phyloP scores from a whole-genome alignment of 106 monocot species.

The Iris macrosiphon region DNA sequence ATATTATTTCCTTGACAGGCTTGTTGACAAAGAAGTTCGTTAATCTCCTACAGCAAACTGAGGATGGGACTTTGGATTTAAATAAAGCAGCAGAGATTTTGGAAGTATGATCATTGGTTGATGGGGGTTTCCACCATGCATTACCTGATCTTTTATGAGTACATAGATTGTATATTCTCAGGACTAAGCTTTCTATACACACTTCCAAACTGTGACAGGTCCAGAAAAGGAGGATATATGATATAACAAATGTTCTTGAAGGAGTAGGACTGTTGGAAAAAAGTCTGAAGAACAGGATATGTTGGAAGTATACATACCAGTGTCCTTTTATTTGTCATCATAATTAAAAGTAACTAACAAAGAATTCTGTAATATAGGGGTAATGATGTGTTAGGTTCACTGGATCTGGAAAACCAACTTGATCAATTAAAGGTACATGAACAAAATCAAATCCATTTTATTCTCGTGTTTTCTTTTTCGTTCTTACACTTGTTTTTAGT shows the following conservation, averaged over 20 bases:
- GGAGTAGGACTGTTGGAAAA: slow-evolving; percentile 92
- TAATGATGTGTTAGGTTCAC: slow-evolving; percentile 56
- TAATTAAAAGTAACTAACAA: slow-evolving; percentile 8
- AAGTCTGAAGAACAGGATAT: slow-evolving; percentile 79
- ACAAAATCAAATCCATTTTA: not conserved
- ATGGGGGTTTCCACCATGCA: not conserved
- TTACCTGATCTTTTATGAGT: not conserved
- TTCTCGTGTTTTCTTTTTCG: not conserved
- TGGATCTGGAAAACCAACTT: slow-evolving; percentile 50
- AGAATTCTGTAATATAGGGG: slow-evolving; percentile 36
- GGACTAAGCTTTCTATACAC: too few species aligned
- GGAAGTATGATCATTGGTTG: slow-evolving; percentile 48
- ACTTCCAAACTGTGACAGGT: slow-evolving; percentile 39
- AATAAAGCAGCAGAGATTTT: slow-evolving; percentile 83
- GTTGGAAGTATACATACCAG: slow-evolving; percentile 47
- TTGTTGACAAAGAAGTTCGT: slow-evolving; percentile 96
- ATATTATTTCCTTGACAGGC: slow-evolving; percentile 29
- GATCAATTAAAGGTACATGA: slow-evolving; percentile 42
- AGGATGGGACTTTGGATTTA: slow-evolving; percentile 92
- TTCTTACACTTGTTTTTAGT: too few species aligned
- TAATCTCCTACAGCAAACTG: slow-evolving; percentile 65
- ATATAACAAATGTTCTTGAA: slow-evolving; percentile 99
- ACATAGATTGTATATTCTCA: not conserved
- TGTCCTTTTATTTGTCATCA: slow-evolving; percentile 5
- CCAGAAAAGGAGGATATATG: slow-evolving; percentile 97